phyloP scores from a whole-genome alignment of 2,329 filamentous ascomycete genomes.

The Ophiostoma himal-ulmi region DNA sequence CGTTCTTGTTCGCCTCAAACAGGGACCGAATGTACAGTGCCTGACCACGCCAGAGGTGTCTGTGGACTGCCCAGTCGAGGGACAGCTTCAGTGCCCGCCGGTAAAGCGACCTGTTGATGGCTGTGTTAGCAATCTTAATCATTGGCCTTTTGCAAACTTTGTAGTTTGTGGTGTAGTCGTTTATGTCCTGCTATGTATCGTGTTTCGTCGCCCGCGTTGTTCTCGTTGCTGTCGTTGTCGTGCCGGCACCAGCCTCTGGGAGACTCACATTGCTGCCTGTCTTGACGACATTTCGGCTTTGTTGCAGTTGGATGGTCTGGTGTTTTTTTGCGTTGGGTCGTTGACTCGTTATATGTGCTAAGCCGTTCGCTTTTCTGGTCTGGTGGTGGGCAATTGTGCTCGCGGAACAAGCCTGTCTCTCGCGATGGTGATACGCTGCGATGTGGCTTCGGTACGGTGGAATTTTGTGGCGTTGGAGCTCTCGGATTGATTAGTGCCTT shows the following conservation, averaged over 20 bases:
- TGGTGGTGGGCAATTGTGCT: not conserved
- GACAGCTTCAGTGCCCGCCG: constrained; percentile 87
- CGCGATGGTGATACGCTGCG: not conserved
- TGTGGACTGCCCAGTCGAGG: constrained; percentile 91
- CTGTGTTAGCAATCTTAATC: not conserved
- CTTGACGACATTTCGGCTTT: constrained; percentile 38
- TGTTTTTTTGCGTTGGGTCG: not conserved
- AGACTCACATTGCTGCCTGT: constrained; percentile 47
- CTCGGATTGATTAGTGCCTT: constrained; percentile 15
- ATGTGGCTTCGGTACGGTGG: constrained; percentile 7
- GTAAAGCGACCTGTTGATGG: constrained; percentile 62
- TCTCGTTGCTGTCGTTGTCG: not conserved
- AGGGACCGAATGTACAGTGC: constrained; percentile 91
- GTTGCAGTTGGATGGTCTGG: not conserved
- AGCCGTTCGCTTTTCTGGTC: not conserved
- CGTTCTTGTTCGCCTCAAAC: constrained; percentile 86
- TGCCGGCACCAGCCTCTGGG: not conserved
- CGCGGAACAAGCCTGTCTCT: not conserved
- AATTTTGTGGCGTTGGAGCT: constrained; percentile 10
- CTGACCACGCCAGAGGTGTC: constrained; percentile 90
- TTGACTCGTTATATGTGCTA: not conserved
- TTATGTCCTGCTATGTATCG: not conserved
- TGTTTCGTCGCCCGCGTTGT: not conserved
- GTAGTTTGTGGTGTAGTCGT: not conserved
- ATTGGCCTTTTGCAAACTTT: not conserved